Evolutionary conservation across 1,139 yeast species (phyloP), one percentile per base, ranked within the genome.

Genomic region (Martiniozyma asiatica): DNA sequence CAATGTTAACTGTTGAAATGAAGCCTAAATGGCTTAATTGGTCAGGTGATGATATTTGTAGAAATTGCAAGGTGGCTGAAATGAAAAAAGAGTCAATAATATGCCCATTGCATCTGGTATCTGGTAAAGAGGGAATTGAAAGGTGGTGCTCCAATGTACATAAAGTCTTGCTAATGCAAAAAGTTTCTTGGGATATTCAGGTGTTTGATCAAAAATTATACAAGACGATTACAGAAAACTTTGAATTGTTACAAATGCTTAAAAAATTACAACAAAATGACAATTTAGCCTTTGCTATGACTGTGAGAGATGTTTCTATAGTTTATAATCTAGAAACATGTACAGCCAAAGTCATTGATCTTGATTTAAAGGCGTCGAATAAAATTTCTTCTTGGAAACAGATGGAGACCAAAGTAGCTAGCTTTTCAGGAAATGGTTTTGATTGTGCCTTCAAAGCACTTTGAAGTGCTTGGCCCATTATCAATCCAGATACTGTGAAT

Each of bases 291-390:
- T 48, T 63, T 14, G 61, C 65, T 3, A 71, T 71, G 77, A 65
- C 77, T 0, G 45, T 71, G 33, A 54, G 74, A 37, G 78, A 71
- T 44, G 68, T 68, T 13, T 73, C 76, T 2, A 40, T 71, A 10
- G 65, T 70, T 36, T 53, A 67, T 3, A 43, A 58, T 21, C 45
- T 67, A 33, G 44, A 43, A 36, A 28, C 38, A 26, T 20, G 24
- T 27, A 19, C 25, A 8, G 56, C 62, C 8, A 50, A 49, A 22
- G 46, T 68, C n/a, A 47, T 70, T 3, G 68, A 70, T 41, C 41
- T 72, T 14, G 69, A 64, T 35, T 38, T 41, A 26, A 53, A 53
- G 29, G 35, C 47, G 2, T 14, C 33, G 2, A 13, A 32, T 0
- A 53, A 53, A 31, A 45, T 44, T 42, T 14, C 18, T 9, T 36